Evolutionary conservation across 2,329 filamentous ascomycete species (phyloP), one percentile per base, ranked within the genome.

Genomic region (Cladobotryum protrusum): DNA sequence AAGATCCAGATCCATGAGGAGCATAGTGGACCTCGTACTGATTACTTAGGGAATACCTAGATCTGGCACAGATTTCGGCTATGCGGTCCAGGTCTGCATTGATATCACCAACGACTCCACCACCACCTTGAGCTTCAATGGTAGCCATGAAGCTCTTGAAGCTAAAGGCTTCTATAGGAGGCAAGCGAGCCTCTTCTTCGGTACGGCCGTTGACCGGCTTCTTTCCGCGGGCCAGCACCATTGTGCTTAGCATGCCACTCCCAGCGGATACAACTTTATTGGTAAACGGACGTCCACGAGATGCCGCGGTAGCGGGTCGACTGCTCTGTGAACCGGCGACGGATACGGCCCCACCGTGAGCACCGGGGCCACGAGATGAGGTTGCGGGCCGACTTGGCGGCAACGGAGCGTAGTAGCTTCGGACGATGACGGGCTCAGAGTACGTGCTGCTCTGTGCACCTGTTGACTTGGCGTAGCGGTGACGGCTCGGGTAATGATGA

Each of bases 11-110:
- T 17, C 80, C 80, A 57, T 84, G 81, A 13, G 81, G 81, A 12
- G 77, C 70, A 52, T 83, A 78, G 56, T 85, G 82, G 6, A 83
- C 79, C 58, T 84, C 82, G 58, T 85, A 84, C 60, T 85, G 81
- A 61, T 83, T 83, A 63, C 81, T 83, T 46, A 85, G 62, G 37
- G 81, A 84, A 62, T 84, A 85, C 40, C 78, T 74, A 12, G 81
- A 84, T 33, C 78, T 73, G 35, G 82, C 82, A 65, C 81, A 85
- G 32, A 85, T 85, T 62, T 85, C 81, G 11, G 82, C 82, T 58
- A 85, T 85, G 37, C 79, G 75, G 54, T 85, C 81, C 45, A 85
- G 67, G 58, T 83, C 79, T 12, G 79, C 71, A 46, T 72, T 72
- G 52, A 84, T 79, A 51, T 77, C 72, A 44, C 66, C 67, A 43